Evolutionary conservation across 306 rosid species (phyloP), one percentile per base, ranked within the genome.

Genomic region (Begonia fuchsioides): DNA sequence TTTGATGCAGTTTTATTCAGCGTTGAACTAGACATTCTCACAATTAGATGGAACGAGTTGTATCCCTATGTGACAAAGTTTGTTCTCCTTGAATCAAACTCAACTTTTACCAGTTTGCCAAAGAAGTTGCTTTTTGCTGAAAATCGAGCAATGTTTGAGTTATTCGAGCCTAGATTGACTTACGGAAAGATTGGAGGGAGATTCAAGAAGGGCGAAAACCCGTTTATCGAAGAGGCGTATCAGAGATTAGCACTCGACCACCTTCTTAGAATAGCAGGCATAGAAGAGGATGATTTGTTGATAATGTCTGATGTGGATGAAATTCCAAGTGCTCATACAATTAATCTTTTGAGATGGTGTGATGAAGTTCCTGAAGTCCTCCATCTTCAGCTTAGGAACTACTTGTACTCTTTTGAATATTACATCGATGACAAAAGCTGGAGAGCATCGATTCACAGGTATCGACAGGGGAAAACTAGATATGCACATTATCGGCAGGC

Each of bases 271-370:
- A 58, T 63, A 17, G 87, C 95, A 0, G 95, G 93, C 16, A 81
- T 85, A 49, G 72, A 75, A 61, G 87, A 85, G 40, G 93, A 81
- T 44, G 95, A 85, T 58, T 70, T 85, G 50, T 63, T 68, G 79
- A 73, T 73, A 63, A 68, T 73, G 79, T 68, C 75, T 11, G 79
- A 68, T 61, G 79, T 68, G 15, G 95, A 85, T 39, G 95, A 85
- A 76, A 85, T 85, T 74, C 95, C 95, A 1, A 85, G 93, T 19
- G 87, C 78, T 49, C 95, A 85, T 80, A 85, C 95, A 9, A 73
- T 85, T 49, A 63, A 85, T 63, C 95, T 85, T 58, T 73, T 85
- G 80, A 70, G 87, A 53, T 85, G 95, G 95, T 85, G 95, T n/a
- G 74, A 81, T 26, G 76, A 73, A 32, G 67, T 65, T 11, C 95